Base-by-base conservation (phyloP, 805 yeast genomes). In the Hanseniaspora mollemarum region DNA sequence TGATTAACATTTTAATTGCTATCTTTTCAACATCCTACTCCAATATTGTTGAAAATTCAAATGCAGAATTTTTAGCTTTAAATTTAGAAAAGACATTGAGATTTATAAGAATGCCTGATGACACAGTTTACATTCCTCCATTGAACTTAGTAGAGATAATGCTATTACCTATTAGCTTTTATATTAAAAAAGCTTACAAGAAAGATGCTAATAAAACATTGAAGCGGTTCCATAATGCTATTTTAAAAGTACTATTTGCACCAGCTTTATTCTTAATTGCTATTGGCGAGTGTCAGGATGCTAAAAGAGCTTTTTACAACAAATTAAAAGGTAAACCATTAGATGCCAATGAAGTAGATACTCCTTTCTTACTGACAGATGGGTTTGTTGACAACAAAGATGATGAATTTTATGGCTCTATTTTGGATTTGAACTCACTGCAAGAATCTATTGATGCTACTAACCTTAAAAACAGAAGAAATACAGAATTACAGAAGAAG, bases 61-160 rank as follows among this genome's bases (percentile, higher is more conserved):
- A 81, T 18, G 86, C 83, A 60, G 95, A 87, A 62, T 87, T 81
- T 61, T 74, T 86, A 70, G 94, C 94, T 0, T 72, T 85, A 49
- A 83, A 83, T 57, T 84, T 95, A 3, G 83, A 83, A 55, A 85
- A 87, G 69, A 85, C 94, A 0, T 71, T 87, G 57, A 73, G 88
- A 54, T 87, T 83, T 62, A 78, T 86, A 49, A 73, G 95, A 58
- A 95, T 95, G 0, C 95, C 95, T 0, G 95, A 87, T 67, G 81
- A 78, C 53, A 78, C 83, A 60, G 83, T 86, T 37, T 87, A 77
- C 62, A 87, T 85, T 24, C 90, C 95, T 4, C 95, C 95, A 4
- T 72, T 85, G 56, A 87, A 87, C 62, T 62, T 87, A 57, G 65
- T 87, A 49, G 95, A 87, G 63, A 44, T 81, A 1, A 43, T 76